Evolutionary conservation across 2,329 filamentous ascomycete species (phyloP).

Genomic region (Cadophora sp.): DNA sequence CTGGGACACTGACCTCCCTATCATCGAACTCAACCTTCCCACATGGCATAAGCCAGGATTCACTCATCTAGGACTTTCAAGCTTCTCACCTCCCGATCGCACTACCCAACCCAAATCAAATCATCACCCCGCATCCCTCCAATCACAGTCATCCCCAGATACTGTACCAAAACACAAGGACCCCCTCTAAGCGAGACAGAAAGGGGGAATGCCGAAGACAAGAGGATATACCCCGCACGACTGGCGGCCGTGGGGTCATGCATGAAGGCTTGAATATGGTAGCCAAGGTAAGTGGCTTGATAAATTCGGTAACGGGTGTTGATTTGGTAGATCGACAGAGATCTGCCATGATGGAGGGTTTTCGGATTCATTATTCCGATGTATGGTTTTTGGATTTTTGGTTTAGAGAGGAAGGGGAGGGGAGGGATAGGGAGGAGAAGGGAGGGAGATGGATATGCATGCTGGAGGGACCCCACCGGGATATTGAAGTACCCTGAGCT

Average conservation of each 20-base stretch:
- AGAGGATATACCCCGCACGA: constrained; percentile 1
- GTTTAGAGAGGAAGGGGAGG: not conserved
- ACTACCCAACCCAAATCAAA: no score
- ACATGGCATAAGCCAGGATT: not conserved
- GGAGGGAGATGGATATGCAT: no score
- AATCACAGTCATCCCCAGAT: no score
- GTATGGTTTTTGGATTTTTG: not conserved
- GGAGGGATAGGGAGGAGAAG: not conserved
- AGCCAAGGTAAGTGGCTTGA: not conserved
- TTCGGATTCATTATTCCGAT: constrained; percentile 10
- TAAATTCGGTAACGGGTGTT: constrained; percentile 4
- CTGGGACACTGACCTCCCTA: no score
- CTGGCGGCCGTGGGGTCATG: not conserved
- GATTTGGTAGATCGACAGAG: not conserved
- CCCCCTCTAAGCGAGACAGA: not conserved
- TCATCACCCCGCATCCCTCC: not conserved
- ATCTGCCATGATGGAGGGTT: not conserved
- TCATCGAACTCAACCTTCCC: no score
- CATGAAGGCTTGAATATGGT: not conserved
- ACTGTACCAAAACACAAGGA: constrained; percentile 1
- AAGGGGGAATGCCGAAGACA: not conserved
- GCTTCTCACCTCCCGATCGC: not conserved
- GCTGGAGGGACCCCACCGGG: no score
- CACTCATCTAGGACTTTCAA: not conserved
- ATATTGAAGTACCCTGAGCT: no score